phyloP scores from a whole-genome alignment of 2,329 filamentous ascomycete species.

The Emericellopsis atlantica region DNA sequence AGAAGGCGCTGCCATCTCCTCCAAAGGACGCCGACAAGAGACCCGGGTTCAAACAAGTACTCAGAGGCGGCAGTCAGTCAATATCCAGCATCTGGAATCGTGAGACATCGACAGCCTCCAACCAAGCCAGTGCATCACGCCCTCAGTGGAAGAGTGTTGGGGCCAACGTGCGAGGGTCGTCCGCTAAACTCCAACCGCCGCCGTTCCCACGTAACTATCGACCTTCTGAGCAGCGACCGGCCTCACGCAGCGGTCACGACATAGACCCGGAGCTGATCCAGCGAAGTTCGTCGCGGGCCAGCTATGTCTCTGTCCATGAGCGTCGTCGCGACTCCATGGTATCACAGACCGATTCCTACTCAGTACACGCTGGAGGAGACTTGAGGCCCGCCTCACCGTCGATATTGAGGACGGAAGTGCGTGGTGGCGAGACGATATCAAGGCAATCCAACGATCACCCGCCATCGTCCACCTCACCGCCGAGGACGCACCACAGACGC shows the following conservation, averaged over 20 bases:
- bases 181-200: constrained; percentile 1
- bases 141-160: constrained; percentile 10
- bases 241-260: constrained; percentile 1
- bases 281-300: constrained; percentile 30
- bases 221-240: background rate
- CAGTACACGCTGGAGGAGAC: constrained; percentile 32
- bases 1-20: constrained; percentile 1
- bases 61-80: constrained; percentile 35
- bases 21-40: constrained; percentile 24
- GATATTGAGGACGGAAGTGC: constrained; percentile 11
- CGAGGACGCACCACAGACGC: constrained; percentile 9
- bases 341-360: constrained; percentile 43
- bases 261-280: constrained; percentile 15
- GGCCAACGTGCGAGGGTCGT: constrained; percentile 2
- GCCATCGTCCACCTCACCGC: constrained; percentile 1
- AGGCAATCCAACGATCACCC: background rate
- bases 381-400: constrained; percentile 31
- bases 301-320: constrained; percentile 38
- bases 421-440: constrained; percentile 8
- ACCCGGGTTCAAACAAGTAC: constrained; percentile 31
- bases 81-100: constrained; percentile 36
- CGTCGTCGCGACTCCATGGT: constrained; percentile 38
- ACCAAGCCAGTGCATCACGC: constrained; percentile 7
- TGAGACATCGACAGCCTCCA: constrained; percentile 17
- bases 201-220: background rate